A percentile compares a stretch with the other conserved stretches of the same genome.
These are phyloP conservation scores for Begonia fuchsioides DNA, from an alignment of 306 rosid species.

Conservation along the genomic window DNA sequence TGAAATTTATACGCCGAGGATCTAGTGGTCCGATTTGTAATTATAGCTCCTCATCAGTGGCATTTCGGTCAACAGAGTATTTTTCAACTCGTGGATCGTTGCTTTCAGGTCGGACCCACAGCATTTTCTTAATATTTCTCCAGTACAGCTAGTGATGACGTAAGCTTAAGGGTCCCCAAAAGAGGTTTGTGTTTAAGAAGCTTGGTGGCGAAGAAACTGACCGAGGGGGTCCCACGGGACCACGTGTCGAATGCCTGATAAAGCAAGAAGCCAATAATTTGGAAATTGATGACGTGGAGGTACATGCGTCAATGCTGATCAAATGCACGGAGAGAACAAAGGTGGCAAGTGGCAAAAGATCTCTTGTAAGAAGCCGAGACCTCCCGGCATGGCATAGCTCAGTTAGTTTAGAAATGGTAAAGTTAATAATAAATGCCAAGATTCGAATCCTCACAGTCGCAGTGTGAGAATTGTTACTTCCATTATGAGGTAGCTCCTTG, in stretches of 20 bases:
- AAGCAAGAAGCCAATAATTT: conserved; percentile 16
- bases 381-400: too few relatives aligned
- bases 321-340: too few relatives aligned
- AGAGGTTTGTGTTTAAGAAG: conserved; percentile 18
- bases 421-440: too few relatives aligned
- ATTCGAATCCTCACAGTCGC: too few relatives aligned
- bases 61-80: conserved; percentile 8
- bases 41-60: conserved; percentile 6
- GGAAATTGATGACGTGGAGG: conserved; percentile 11
- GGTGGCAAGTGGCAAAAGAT: too few relatives aligned
- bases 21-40: conserved; percentile 6
- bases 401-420: too few relatives aligned
- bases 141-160: conserved; percentile 13
- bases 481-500: too few relatives aligned
- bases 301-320: background rate
- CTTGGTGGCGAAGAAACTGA: conserved; percentile 51
- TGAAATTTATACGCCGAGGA: conserved; percentile 22
- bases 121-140: conserved; percentile 9
- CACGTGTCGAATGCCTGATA: conserved; percentile 2
- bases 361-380: too few relatives aligned
- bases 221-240: conserved; percentile 10
- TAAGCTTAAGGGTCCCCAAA: conserved; percentile 20
- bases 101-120: conserved; percentile 64
- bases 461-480: too few relatives aligned
- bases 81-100: background rate